Conservation (phyloP, 2,329 filamentous ascomycete species). For the Coniosporium tulheliwenetii region DNA sequence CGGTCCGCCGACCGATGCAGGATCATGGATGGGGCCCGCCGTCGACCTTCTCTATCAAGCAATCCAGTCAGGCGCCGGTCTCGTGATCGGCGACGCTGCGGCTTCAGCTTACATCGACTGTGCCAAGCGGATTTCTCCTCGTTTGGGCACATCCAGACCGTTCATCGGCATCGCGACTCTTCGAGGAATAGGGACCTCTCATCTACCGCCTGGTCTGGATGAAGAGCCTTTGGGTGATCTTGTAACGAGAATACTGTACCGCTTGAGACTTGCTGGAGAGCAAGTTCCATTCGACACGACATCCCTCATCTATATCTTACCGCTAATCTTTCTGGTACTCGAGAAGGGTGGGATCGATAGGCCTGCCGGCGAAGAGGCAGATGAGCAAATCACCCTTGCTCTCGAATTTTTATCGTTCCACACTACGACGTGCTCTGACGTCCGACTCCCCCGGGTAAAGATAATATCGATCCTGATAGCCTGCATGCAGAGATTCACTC, state of each 20-base stretch:
- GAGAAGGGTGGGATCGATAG: constrained; percentile 63
- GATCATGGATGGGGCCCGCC: constrained; percentile 74
- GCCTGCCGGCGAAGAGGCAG: constrained; percentile 54
- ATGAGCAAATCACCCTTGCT: constrained; percentile 79
- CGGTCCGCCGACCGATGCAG: constrained; percentile 78
- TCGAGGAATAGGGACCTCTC: constrained; percentile 57
- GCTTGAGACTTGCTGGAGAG: constrained; percentile 77
- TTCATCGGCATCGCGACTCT: constrained; percentile 84
- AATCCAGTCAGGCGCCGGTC: constrained; percentile 65
- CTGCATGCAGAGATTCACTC: constrained; percentile 76
- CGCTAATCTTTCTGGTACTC: constrained; percentile 65
- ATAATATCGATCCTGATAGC: constrained; percentile 56
- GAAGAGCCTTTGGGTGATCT: constrained; percentile 68
- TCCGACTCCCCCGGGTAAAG: constrained; percentile 59
- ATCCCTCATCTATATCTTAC: constrained; percentile 75
- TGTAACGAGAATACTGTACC: constrained; percentile 77
- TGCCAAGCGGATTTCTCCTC: constrained; percentile 55
- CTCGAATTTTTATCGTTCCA: constrained; percentile 84
- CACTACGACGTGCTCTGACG: constrained; percentile 61
- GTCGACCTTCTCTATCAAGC: constrained; percentile 57
- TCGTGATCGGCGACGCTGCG: constrained; percentile 67
- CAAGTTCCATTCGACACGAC: constrained; percentile 86
- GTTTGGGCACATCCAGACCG: constrained; percentile 59
- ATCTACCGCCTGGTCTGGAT: constrained; percentile 55
- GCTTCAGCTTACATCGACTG: constrained; percentile 67